Evolutionary conservation across 768 basidiomycete genomes (phyloP).

Genomic region (Mycena crocata): DNA sequence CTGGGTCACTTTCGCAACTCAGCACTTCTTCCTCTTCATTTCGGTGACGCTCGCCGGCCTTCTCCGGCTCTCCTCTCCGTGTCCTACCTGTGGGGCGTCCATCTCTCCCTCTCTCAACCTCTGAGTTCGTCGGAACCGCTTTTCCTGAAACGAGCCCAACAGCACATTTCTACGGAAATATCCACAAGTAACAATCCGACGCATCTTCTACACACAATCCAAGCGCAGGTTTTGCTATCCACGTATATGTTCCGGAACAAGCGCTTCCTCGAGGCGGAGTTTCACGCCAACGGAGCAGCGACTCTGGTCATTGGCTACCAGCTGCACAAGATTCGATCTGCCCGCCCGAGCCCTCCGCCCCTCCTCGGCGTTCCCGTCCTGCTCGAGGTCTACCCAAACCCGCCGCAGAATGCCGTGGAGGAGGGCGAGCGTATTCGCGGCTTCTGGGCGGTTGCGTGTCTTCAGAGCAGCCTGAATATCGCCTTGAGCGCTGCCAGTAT

Average conservation of each 20-base stretch:
- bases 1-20: conserved; percentile 6
- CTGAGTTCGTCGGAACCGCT: conserved; percentile 10
- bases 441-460: conserved; percentile 31
- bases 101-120: conserved; percentile 17
- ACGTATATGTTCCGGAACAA: conserved; percentile 20
- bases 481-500: background rate
- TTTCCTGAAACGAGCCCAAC: conserved; percentile 22
- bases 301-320: conserved; percentile 12
- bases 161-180: conserved; percentile 13
- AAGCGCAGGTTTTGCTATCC: conserved; percentile 28
- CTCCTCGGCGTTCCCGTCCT: conserved; percentile 9
- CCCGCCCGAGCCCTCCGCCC: background rate
- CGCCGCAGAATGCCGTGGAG: conserved; percentile 25
- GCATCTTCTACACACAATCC: conserved; percentile 25
- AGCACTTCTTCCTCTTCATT: conserved; percentile 9
- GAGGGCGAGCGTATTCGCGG: conserved; percentile 34
- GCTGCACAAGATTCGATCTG: conserved; percentile 22
- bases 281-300: conserved; percentile 23
- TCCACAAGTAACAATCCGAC: background rate
- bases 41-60: conserved; percentile 15
- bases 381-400: background rate
- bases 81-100: conserved; percentile 21
- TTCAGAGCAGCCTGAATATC: conserved; percentile 23
- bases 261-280: conserved; percentile 24
- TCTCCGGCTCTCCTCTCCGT: conserved; percentile 18